Conservation (phyloP, 164 flowering plant species). For the Tetracentron sinense region DNA sequence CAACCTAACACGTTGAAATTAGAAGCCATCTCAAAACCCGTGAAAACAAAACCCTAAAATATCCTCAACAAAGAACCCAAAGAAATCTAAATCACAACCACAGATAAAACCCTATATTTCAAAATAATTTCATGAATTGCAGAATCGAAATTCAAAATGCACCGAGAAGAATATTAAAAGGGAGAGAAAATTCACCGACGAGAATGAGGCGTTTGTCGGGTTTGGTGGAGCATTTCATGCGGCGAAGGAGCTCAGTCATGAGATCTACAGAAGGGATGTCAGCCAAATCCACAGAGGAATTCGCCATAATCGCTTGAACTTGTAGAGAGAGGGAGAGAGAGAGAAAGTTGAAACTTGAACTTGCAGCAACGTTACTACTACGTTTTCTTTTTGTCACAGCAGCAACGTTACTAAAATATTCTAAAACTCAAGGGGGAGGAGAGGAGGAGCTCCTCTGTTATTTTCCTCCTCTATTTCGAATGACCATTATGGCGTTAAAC, state of each 20-base stretch:
- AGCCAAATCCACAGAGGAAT: slow-evolving; percentile 45
- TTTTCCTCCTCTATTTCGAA: no score
- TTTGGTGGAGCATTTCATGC: slow-evolving; percentile 81
- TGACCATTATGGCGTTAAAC: no score
- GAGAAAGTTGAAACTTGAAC: no score
- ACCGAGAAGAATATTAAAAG: background rate
- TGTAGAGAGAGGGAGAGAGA: no score
- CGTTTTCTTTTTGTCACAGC: no score
- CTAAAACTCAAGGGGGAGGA: no score
- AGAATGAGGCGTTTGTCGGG: slow-evolving; percentile 93
- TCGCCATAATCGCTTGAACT: no score
- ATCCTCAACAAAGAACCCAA: background rate
- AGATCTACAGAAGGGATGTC: slow-evolving; percentile 71
- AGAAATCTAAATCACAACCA: background rate
- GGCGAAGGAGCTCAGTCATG: slow-evolving; percentile 88
- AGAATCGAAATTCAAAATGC: background rate
- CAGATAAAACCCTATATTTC: background rate
- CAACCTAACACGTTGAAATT: no score
- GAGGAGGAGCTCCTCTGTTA: no score
- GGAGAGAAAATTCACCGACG: slow-evolving; percentile 41
- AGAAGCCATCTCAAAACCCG: background rate
- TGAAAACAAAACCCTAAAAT: background rate
- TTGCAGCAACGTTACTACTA: no score
- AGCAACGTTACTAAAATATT: no score
- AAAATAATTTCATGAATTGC: no score